Percentiles rank a stretch among this genome's conserved stretches.
These are phyloP conservation scores for Sporisorium graminicola DNA, from an alignment of 1,284 basidiomycete genomes.

Conservation along the genomic window DNA sequence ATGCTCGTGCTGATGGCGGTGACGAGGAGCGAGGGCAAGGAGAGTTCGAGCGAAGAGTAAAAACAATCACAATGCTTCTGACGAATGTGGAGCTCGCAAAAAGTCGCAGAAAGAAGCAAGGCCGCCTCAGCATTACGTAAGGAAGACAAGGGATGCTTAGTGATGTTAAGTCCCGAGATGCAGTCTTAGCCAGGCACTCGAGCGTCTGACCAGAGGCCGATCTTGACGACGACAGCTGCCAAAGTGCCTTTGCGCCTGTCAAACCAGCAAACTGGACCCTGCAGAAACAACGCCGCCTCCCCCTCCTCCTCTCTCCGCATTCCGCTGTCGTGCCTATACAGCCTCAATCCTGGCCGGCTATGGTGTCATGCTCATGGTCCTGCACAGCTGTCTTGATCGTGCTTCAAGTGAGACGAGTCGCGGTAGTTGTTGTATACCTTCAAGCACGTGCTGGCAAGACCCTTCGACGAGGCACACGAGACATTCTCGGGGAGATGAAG, in stretches of 20 bases:
- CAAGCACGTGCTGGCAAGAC: neutral
- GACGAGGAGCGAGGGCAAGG: too few species aligned
- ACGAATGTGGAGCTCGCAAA: constrained; percentile 15
- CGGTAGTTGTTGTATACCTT: too few species aligned
- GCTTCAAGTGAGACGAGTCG: too few species aligned
- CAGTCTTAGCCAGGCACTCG: constrained; percentile 28
- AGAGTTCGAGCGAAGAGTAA: too few species aligned
- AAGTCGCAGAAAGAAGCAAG: neutral
- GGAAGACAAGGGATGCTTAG: neutral
- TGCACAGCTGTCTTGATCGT: too few species aligned
- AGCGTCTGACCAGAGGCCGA: too few species aligned
- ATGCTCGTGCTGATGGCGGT: neutral
- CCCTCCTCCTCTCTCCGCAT: constrained; percentile 6
- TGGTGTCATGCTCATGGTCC: too few species aligned
- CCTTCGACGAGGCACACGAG: neutral
- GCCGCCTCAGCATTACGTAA: constrained; percentile 30
- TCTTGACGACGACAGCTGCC: neutral
- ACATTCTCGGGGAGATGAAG: neutral
- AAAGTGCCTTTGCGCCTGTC: constrained; percentile 1
- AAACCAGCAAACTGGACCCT: constrained; percentile 19
- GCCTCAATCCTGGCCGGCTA: too few species aligned
- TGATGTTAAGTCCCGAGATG: neutral
- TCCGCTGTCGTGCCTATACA: constrained; percentile 15
- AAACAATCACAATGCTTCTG: neutral
- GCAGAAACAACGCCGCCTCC: constrained; percentile 16